Base-by-base conservation (phyloP, 768 basidiomycete genomes). In the Basidioascus undulatus region DNA sequence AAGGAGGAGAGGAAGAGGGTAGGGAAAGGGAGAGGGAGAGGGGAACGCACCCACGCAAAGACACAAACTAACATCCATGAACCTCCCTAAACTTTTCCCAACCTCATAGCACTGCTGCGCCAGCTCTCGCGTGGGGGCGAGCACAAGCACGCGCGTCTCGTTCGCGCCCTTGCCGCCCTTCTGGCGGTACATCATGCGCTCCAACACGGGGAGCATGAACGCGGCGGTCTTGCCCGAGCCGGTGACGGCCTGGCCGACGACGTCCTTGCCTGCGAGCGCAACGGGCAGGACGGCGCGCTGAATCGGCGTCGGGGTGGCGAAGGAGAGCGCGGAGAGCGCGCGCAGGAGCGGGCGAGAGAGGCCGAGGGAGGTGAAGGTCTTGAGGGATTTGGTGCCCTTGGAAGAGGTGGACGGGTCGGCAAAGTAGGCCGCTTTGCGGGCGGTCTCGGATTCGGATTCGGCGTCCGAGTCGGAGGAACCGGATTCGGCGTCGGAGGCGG, bases 211-310 rank as follows among this genome's bases (percentile, higher is more conserved):
- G 44, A 96, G 74, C 53, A 78, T 76, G 61, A 96, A 98, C 2
- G 92, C 92, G 9, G 84, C 89, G 1, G 92, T 98, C 64, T 98
- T 98, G 44, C 92, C 92, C 5, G 86, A 92, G 45, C 92, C 92
- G 15, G 92, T 98, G 15, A 89, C 81, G 16, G 92, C 89, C 44
- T 72, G 76, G 25, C 89, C 92, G 40, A 98, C 86, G 28, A 98
- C 69, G 56, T 98, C 92, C 55, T 92, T 86, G 38, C 92, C 92
- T 19, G 87, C 57, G 16, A 98, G 69, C 19, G 86, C 89, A 32
- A 86, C 74, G 15, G 92, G 92, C 41, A 98, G 82, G 11, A 87
- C 77, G 32, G 80, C 74, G 2, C 80, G 73, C 60, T 98, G 92
- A 37, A 98, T 96, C 1, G 92, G 92, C 2, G 92, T 98, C 7